Base-by-base conservation (phyloP, 257 asterid genomes). In the Cruciata laevipes region DNA sequence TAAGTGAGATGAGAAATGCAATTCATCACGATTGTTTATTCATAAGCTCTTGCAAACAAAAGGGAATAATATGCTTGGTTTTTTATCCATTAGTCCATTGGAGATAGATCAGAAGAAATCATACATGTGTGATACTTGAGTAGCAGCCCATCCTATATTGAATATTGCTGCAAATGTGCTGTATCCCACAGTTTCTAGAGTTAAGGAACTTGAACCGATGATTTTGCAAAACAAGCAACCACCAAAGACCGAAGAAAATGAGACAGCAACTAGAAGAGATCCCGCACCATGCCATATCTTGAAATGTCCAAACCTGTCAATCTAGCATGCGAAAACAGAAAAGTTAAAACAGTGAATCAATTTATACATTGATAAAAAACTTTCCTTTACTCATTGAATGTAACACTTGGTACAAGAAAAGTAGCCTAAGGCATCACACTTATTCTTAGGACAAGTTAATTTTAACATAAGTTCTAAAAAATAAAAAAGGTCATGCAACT, bases 61-160 rank as follows among this genome's bases (percentile, higher is more conserved):
- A 13, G 23, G 10, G 11, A 21, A 6, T 40, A 24, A 6, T 42
- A 14, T 0, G 6, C 6, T 13, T 3, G 6, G 2, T 27, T 27
- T 27, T 27, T 1, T 27, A 27, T 27, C 30, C 2, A 2, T 37
- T 24, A 24, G 20, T 44, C 10, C 61, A 1, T 3, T 5, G 10
- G 16, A 49, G 9, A n/a, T 42, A 1, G 31, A 30, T 30, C 47
- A 49, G 70, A 58, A 60, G 53, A 69, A 69, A 69, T 33, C 51
- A 70, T 87, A 91, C 98, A 91, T 89, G 84, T 91, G 98, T 14
- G 98, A 89, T 37, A 91, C 97, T 86, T 91, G 97, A 71, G 98
- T 87, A 68, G 97, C 97, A 62, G 98, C 98, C 98, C 98, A 89
- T 59, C 98, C 98, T 6, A 91, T 65, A 68, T 89, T 89, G 82